Evolutionary conservation across 768 basidiomycete genomes (phyloP), one percentile per base, ranked within the genome.

Genomic region (Boletellus ananiceps): DNA sequence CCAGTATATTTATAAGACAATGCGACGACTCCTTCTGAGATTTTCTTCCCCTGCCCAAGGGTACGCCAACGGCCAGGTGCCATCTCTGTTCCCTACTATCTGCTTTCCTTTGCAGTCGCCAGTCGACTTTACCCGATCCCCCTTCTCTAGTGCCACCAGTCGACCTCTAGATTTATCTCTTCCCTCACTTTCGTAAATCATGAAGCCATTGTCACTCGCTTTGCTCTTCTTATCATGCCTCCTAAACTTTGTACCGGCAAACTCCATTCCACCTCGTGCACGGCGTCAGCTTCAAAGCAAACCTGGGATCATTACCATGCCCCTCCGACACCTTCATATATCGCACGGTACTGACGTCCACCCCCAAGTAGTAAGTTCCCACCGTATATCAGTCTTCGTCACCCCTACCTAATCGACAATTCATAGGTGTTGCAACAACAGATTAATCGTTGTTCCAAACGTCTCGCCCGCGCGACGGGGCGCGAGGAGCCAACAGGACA

Each of bases 401-500:
- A 5, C 9, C 31, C 9, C 33, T 16, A 40, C 46, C 38, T 14
- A 16, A 13, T 13, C 39, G 16, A 34, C 25, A 45, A 31, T 50
- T 16, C 38, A 16, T 32, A 90, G 88, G 64, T 76, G 39, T 67
- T 83, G 31, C 86, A 88, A 64, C 87, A 84, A 65, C 75, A 82
- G 58, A 77, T 85, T 53, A 89, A 88, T 65, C 82, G 80, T 43
- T 74, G 76, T 45, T 68, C 78, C 46, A 75, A 73, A 49, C 84
- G 87, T 45, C 74, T 82, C 44, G 84, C 86, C 8, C 81, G 76
- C 42, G 85, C 89, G 81, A 79, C 79, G 4, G 80, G 84, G 13
- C 78, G 76, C 34, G 68, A 69, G 18, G 74, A 61, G 8, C 83
- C 83, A 6, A 71, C 77, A 18, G 69, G 69, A 13, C 69, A 71